phyloP scores from a whole-genome alignment of 148 eudicot species.

The Pharnaceum exiguum region DNA sequence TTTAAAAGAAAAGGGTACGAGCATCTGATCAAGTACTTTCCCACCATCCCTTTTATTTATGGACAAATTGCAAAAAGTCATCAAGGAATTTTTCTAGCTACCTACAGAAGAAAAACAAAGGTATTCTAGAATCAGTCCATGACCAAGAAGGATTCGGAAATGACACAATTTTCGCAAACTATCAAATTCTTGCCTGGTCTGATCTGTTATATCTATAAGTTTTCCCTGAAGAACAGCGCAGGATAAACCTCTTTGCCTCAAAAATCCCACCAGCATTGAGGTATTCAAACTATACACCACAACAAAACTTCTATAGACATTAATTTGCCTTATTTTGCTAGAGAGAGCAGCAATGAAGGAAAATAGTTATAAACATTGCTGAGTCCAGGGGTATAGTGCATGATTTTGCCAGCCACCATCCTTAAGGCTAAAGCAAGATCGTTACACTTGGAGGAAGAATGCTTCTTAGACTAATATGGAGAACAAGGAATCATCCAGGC shows the following conservation, averaged over 20 bases:
- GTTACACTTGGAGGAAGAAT: constrained; percentile 34
- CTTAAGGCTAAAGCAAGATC: constrained; percentile 32
- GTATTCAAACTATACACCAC: neutral
- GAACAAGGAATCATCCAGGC: constrained; percentile 23
- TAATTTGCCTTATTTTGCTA: neutral
- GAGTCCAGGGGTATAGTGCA: constrained; percentile 22
- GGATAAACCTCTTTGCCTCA: constrained; percentile 38
- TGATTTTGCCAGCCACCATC: constrained; percentile 24
- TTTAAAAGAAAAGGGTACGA: no score
- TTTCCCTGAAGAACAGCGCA: constrained; percentile 29
- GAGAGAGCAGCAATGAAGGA: neutral
- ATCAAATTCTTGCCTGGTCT: constrained; percentile 49
- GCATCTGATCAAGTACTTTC: no score
- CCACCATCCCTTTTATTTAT: no score
- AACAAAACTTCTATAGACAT: neutral
- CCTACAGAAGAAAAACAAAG: no score
- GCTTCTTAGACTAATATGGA: constrained; percentile 42
- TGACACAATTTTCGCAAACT: constrained; percentile 41
- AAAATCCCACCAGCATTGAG: constrained; percentile 35
- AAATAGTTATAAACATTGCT: neutral
- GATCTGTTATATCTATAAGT: constrained; percentile 39
- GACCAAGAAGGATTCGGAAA: constrained; percentile 39
- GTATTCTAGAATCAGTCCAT: neutral
- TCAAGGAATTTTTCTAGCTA: no score
- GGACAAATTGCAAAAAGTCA: no score